Base-by-base conservation (phyloP, 495 filamentous ascomycete species). In the Cladorrhinum samala region DNA sequence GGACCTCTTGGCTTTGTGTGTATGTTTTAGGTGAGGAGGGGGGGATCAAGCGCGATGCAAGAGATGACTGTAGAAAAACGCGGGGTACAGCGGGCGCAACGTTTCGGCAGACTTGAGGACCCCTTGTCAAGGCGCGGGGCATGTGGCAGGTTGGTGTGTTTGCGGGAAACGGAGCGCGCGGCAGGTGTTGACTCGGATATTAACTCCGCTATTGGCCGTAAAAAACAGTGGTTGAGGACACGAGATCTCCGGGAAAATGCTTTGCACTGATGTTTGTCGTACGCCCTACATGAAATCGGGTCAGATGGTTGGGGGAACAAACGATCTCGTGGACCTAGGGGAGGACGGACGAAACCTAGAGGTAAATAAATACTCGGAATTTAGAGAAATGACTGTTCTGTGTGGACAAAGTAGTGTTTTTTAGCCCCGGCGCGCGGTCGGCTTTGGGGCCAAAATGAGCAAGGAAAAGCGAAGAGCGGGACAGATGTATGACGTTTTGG, bases 401-500 rank as follows among this genome's bases (percentile, higher is more conserved):
- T 20, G n/a, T 8, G n/a, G 17, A 52, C n/a, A 44, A 44, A 52
- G 16, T 33, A 52, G 19, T 20, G 23, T 27, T 37, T 49, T 18
- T 25, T 41, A 30, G 25, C 50, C 17, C 14, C 19, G 18, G 24
- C 16, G 42, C 16, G 16, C 2, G 45, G 45, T 47, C 45, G 45
- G 0, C 5, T 14, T 25, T 47, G 1, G 24, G 45, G 45, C 45
- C 45, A 47, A 19, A 33, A n/a, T 40, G 20, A 45, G 40, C 47
- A 39, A 16, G 38, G 23, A 47, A 38, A 53, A 13, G 42, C 11
- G 27, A 45, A 38, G 19, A 38, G 27, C 20, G 13, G 4, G 36
- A 2, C 9, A 50, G 40, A 42, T n/a, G 14, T 30, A 54, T 48
- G 52, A 54, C 52, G 52, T 54, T 54, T 46, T 48, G 52, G 44